These are phyloP conservation scores for Talinum fruticosum DNA, from an alignment of 148 eudicot genomes.

Conservation along the genomic window DNA sequence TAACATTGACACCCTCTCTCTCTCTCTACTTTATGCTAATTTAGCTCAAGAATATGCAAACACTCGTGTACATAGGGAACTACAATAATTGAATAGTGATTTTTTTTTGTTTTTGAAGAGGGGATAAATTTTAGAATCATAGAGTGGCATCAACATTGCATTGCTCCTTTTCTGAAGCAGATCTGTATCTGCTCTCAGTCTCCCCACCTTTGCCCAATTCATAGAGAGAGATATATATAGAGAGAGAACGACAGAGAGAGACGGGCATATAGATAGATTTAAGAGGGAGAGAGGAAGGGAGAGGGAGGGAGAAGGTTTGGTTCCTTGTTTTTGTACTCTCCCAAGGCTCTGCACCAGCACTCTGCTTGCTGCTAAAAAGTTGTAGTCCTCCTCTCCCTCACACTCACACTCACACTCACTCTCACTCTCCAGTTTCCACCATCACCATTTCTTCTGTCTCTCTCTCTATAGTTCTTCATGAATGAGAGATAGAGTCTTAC, in stretches of 20 bases:
- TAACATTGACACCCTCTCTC: neutral
- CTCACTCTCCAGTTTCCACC: neutral
- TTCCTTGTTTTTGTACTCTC: no score
- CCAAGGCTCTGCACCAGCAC: no score
- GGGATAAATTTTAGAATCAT: neutral
- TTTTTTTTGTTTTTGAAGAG: neutral
- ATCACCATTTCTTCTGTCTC: neutral
- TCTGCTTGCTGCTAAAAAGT: no score
- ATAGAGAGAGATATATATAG: neutral
- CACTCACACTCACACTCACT: neutral
- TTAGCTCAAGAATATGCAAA: neutral
- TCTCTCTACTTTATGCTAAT: neutral
- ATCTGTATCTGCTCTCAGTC: neutral
- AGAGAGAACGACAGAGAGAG: neutral
- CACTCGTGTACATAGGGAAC: neutral
- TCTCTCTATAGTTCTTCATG: neutral
- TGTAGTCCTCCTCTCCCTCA: neutral
- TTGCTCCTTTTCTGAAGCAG: neutral
- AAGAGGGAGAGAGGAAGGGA: neutral
- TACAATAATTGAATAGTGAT: neutral
- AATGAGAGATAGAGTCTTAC: neutral
- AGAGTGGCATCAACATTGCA: neutral
- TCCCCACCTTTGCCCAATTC: conserved; percentile 12
- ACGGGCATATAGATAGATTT: neutral
- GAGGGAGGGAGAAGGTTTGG: conserved; percentile 15